Evolutionary conservation across 2,329 filamentous ascomycete genomes (phyloP).

Genomic region (Calonectria montana): DNA sequence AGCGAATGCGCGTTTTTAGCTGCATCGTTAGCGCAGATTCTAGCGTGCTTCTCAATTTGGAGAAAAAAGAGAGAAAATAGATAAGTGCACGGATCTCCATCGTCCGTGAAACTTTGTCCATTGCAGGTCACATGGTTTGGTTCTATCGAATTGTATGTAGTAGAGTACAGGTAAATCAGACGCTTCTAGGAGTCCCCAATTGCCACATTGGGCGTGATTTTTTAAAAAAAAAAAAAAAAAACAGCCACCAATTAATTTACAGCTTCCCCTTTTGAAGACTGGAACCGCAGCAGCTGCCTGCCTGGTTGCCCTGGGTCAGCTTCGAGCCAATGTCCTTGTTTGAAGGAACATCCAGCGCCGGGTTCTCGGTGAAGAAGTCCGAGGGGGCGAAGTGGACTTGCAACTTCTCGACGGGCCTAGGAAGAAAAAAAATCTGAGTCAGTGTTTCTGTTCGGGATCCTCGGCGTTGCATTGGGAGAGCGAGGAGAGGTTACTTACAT

Average conservation of each 20-base stretch:
- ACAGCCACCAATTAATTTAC: not conserved
- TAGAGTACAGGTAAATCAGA: constrained; percentile 9
- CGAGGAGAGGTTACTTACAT: constrained; percentile 57
- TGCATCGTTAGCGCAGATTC: not conserved
- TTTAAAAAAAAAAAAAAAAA: no score
- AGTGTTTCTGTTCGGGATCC: not conserved
- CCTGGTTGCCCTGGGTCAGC: constrained; percentile 17
- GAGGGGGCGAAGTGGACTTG: constrained; percentile 58
- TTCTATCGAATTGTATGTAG: not conserved
- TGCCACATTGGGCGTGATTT: not conserved
- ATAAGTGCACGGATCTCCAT: not conserved
- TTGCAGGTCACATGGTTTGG: not conserved
- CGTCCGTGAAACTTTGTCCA: not conserved
- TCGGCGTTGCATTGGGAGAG: not conserved
- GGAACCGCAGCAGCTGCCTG: constrained; percentile 13
- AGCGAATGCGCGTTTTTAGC: not conserved
- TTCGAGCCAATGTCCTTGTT: constrained; percentile 22
- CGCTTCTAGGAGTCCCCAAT: not conserved
- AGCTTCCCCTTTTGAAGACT: constrained; percentile 21
- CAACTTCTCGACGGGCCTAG: constrained; percentile 58
- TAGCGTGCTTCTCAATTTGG: constrained; percentile 12
- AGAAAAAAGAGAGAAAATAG: constrained; percentile 22
- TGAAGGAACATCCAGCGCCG: constrained; percentile 58
- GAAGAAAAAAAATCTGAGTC: not conserved
- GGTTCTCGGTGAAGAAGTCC: constrained; percentile 61